Percentiles rank a stretch among this genome's conserved stretches.
phyloP scores from a whole-genome alignment of 306 rosid species.

The Trifolium dubium region DNA sequence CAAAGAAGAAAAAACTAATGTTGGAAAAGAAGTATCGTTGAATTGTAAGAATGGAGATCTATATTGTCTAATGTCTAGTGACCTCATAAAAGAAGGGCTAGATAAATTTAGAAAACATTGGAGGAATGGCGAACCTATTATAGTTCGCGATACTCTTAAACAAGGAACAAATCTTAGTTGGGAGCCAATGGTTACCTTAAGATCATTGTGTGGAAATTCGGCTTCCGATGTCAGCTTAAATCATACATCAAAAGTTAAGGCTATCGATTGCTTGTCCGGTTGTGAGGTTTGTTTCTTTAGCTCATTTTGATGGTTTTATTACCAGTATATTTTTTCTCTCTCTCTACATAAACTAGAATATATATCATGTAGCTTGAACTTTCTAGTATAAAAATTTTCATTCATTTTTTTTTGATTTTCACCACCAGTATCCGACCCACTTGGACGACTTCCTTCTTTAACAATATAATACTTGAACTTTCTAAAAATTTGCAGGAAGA shows the following conservation, averaged over 20 bases:
- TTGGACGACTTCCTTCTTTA: no score
- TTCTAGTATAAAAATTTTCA: no score
- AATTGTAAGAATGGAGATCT: constrained; percentile 54
- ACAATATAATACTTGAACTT: no score
- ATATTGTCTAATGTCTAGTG: constrained; percentile 57
- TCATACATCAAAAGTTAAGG: constrained; percentile 56
- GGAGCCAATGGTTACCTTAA: constrained; percentile 82
- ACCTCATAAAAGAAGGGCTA: constrained; percentile 41
- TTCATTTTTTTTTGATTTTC: no score
- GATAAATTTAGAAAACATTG: constrained; percentile 58
- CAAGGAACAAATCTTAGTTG: constrained; percentile 75
- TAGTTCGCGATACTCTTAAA: constrained; percentile 64
- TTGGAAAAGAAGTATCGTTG: constrained; percentile 32
- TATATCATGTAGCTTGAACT: no score
- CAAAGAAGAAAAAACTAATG: constrained; percentile 25
- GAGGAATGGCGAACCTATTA: constrained; percentile 71
- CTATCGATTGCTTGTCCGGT: constrained; percentile 72
- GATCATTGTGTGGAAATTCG: constrained; percentile 58
- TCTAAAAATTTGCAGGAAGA: constrained; percentile 57
- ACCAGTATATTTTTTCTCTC: background rate
- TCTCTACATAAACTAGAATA: no score
- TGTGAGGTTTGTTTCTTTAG: constrained; percentile 64
- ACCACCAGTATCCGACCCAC: no score
- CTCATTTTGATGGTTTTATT: constrained; percentile 11
- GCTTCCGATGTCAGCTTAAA: constrained; percentile 49